Conservation (phyloP, 805 yeast genomes). For the Pichia sporocuriosa region DNA sequence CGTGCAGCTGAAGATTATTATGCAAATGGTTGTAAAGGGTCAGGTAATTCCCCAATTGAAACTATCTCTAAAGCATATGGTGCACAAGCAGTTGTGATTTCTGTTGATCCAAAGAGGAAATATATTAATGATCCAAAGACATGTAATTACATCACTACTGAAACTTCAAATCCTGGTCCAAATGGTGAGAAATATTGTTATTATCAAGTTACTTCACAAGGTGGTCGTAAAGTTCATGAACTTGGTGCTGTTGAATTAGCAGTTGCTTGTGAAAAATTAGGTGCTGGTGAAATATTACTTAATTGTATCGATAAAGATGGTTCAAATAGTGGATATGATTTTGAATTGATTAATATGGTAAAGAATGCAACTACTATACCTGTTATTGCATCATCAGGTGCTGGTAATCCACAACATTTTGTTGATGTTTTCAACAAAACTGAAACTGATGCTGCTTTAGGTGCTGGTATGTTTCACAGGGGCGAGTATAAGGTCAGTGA, state of each 20-base stretch:
- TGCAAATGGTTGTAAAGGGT: constrained; percentile 45
- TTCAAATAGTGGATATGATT: constrained; percentile 86
- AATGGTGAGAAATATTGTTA: constrained; percentile 84
- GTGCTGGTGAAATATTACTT: constrained; percentile 91
- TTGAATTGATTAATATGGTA: constrained; percentile 74
- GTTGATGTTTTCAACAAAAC: constrained; percentile 79
- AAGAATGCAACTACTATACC: constrained; percentile 78
- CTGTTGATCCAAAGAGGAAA: constrained; percentile 93
- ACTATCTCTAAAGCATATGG: constrained; percentile 90
- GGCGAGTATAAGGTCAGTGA: constrained; percentile 84
- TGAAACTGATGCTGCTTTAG: constrained; percentile 90
- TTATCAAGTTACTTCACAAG: constrained; percentile 93
- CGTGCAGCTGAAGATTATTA: constrained; percentile 80
- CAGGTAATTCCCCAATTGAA: constrained; percentile 86
- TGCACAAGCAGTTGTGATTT: constrained; percentile 93
- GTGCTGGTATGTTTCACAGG: constrained; percentile 98
- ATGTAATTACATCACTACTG: constrained; percentile 56
- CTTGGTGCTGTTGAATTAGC: constrained; percentile 89
- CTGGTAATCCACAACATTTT: constrained; percentile 90
- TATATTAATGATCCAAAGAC: constrained; percentile 60
- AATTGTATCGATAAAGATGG: constrained; percentile 98
- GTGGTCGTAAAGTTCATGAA: constrained; percentile 86
- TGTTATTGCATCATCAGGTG: constrained; percentile 96
- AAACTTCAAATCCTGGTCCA: constrained; percentile 70
- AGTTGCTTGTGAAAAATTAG: constrained; percentile 81